These are phyloP conservation scores for Cyberlindnera galapagoensis DNA, from an alignment of 805 yeast genomes.

Conservation along the genomic window DNA sequence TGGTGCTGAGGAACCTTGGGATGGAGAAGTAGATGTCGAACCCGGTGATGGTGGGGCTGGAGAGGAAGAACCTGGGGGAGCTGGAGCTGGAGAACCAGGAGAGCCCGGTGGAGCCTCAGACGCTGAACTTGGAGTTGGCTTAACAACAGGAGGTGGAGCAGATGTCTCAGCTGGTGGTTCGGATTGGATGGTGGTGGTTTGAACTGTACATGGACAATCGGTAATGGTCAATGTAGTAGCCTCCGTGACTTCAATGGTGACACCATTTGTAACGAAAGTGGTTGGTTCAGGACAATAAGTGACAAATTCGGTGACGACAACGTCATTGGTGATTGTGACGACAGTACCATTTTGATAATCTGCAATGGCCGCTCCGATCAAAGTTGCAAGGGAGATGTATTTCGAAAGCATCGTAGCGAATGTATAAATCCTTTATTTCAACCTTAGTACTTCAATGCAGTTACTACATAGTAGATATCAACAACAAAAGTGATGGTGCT, in stretches of 20 bases:
- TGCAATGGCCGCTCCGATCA: conserved; percentile 11
- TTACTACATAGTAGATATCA: too few species aligned
- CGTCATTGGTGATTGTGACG: conserved; percentile 12
- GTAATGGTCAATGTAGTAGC: conserved; percentile 83
- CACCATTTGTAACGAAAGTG: conserved; percentile 53
- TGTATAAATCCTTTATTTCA: too few species aligned
- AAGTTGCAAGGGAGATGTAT: conserved; percentile 9
- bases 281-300: conserved; percentile 84
- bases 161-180: background rate
- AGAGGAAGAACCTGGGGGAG: too few species aligned
- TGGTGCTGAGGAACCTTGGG: too few species aligned
- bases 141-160: background rate
- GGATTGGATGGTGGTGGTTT: conserved; percentile 25
- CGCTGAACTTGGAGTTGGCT: conserved; percentile 1
- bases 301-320: conserved; percentile 41
- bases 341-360: conserved; percentile 13
- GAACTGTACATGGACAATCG: conserved; percentile 78
- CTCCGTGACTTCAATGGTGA: conserved; percentile 67
- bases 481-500: too few species aligned
- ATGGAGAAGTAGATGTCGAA: too few species aligned
- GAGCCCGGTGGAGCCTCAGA: too few species aligned
- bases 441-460: too few species aligned
- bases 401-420: conserved; percentile 11
- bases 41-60: too few species aligned
- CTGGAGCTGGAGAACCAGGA: too few species aligned